Base-by-base conservation (phyloP, 768 basidiomycete genomes). In the Cyclocybe aegerita region DNA sequence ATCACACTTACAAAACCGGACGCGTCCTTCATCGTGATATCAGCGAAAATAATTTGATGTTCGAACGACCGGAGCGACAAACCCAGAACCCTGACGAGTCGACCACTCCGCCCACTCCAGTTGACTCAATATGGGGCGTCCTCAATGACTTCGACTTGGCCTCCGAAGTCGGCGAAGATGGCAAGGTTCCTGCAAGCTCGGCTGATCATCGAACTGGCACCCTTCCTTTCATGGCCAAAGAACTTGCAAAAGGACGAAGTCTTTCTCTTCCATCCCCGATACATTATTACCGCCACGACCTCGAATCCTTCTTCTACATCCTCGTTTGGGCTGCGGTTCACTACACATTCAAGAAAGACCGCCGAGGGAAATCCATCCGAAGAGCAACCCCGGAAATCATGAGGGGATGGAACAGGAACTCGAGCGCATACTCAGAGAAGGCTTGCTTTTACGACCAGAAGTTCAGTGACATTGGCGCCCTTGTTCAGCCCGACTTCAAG, bases 41-140 rank as follows among this genome's bases (percentile, higher is more conserved):
- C 44, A 65, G 69, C 48, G 59, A 62, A 30, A 56, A 59, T 38
- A 70, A 68, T 39, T 46, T 70, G 10, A 67, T 70, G 66, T 57
- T 63, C 36, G 35, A 46, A 15, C 36, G 9, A 30, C 36, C 50
- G 7, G 33, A 39, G 23, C 6, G 17, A 38, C 31, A 35, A 41
- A 10, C 41, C 43, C 30, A 33, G 43, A 11, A 1, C 23, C 23
- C 2, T 23, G 2, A 23, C 2, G 23, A 23, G 52, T 7, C 37
- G 15, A 11, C n/a, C 23, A 30, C 30, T 3, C 29, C 15, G 11
- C 44, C 31, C 36, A 14, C 11, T 36, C 15, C 16, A 17, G 31
- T 14, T 17, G 15, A 46, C 16, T 34, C 32, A n/a, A 16, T 51
- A 2, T 42, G 53, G 15, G 67, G 68, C 1, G 53, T 68, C 14